phyloP scores from a whole-genome alignment of 257 asterid species.

The Verbena officinalis region DNA sequence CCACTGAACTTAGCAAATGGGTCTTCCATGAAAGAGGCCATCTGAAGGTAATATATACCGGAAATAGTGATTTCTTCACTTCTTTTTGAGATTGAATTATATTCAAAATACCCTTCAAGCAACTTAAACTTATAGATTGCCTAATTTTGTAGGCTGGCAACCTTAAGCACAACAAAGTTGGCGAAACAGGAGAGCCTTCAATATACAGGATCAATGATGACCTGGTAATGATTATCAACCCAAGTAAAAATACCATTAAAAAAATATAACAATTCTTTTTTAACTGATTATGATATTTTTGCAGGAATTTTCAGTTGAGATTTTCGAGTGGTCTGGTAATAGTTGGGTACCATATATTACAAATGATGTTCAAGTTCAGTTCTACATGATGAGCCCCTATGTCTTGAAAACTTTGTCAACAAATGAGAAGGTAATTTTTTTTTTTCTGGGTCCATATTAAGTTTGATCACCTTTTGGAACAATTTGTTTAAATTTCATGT shows the following conservation, averaged over 20 bases:
- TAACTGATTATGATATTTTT: slow-evolving; percentile 18
- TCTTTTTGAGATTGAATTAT: slow-evolving; percentile 14
- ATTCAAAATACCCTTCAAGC: background rate
- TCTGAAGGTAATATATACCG: slow-evolving; percentile 58
- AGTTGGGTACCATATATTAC: slow-evolving; percentile 85
- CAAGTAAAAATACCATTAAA: background rate
- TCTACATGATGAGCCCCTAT: slow-evolving; percentile 94
- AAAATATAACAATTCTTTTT: background rate
- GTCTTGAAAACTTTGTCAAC: slow-evolving; percentile 84
- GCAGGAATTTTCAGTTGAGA: slow-evolving; percentile 76
- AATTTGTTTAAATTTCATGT: slow-evolving; percentile 12
- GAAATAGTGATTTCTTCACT: slow-evolving; percentile 1
- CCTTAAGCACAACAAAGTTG: slow-evolving; percentile 73
- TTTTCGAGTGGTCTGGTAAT: slow-evolving; percentile 77
- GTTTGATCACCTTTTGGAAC: background rate
- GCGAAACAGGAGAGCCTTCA: slow-evolving; percentile 73
- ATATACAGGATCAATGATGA: slow-evolving; percentile 82
- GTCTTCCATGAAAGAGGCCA: slow-evolving; percentile 91
- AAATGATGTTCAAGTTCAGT: slow-evolving; percentile 82
- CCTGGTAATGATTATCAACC: slow-evolving; percentile 45
- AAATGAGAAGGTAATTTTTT: slow-evolving; percentile 57
- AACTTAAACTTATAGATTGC: slow-evolving; percentile 12
- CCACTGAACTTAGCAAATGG: slow-evolving; percentile 84
- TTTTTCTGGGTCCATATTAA: background rate
- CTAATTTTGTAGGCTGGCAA: slow-evolving; percentile 60